Conservation (phyloP, 306 rosid genomes). For the Inga laurina region DNA sequence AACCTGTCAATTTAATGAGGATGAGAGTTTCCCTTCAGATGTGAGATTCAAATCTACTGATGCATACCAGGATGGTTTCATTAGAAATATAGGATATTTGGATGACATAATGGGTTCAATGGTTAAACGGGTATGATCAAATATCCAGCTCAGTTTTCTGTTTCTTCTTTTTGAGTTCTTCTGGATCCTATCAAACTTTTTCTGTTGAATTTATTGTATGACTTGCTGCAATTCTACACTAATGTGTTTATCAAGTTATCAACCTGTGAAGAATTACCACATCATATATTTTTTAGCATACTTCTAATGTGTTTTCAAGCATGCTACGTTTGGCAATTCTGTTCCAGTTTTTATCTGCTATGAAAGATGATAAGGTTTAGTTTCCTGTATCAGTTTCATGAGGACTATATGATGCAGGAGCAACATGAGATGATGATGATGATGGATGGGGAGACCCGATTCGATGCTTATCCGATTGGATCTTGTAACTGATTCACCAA, state of each 20-base stretch:
- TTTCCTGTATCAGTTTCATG: no score
- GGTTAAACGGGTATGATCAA: constrained; percentile 51
- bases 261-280: not conserved
- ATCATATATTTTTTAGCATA: not conserved
- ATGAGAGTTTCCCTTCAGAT: constrained; percentile 36
- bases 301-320: not conserved
- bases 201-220: not conserved
- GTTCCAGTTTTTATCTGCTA: not conserved
- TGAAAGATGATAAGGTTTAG: no score
- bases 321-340: not conserved
- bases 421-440: constrained; percentile 35
- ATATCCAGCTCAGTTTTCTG: not conserved
- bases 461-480: constrained; percentile 55
- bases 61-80: constrained; percentile 47
- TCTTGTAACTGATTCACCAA: constrained; percentile 53
- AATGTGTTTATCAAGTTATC: not conserved
- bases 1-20: constrained; percentile 26
- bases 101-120: constrained; percentile 36
- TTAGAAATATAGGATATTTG: constrained; percentile 43
- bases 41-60: constrained; percentile 36
- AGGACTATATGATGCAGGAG: no score
- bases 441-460: constrained; percentile 63
- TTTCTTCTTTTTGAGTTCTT: not conserved
- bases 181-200: not conserved
- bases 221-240: not conserved